Conservation (phyloP, 768 basidiomycete species). For the Phaeotremella skinneri region DNA sequence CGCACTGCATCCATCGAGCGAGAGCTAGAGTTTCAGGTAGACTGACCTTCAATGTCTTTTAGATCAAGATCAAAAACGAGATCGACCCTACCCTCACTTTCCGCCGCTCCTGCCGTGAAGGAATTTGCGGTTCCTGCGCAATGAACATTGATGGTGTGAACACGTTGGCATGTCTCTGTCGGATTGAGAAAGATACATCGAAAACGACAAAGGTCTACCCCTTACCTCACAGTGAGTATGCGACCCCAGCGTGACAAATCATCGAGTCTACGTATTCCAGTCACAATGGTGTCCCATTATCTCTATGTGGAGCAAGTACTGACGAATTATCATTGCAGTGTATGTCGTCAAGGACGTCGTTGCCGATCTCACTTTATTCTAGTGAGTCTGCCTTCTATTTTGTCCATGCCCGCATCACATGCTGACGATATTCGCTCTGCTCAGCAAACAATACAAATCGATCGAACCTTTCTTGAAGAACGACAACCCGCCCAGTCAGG, state of each 20-base stretch:
- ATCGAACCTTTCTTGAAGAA: constrained; percentile 96
- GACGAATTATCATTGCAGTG: constrained; percentile 59
- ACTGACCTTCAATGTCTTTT: constrained; percentile 2
- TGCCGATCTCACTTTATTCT: constrained; percentile 56
- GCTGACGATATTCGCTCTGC: constrained; percentile 72
- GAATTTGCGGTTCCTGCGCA: constrained; percentile 96
- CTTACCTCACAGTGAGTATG: constrained; percentile 91
- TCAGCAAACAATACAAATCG: constrained; percentile 93
- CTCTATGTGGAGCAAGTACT: background rate
- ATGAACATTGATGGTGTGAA: constrained; percentile 98
- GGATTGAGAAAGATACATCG: constrained; percentile 72
- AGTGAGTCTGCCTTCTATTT: constrained; percentile 18
- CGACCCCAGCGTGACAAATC: too few species aligned
- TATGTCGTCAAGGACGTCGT: constrained; percentile 99
- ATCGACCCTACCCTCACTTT: constrained; percentile 95
- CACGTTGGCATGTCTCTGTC: constrained; percentile 93
- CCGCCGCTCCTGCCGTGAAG: constrained; percentile 58
- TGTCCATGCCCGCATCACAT: constrained; percentile 55
- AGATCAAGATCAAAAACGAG: constrained; percentile 99
- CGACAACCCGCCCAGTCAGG: constrained; percentile 76
- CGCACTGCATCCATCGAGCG: constrained; percentile 57
- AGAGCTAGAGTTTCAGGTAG: background rate
- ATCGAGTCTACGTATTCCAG: too few species aligned
- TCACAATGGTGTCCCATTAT: constrained; percentile 1
- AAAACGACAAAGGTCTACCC: constrained; percentile 93